Base-by-base conservation (phyloP, 495 filamentous ascomycete genomes). In the Podospora didyma region DNA sequence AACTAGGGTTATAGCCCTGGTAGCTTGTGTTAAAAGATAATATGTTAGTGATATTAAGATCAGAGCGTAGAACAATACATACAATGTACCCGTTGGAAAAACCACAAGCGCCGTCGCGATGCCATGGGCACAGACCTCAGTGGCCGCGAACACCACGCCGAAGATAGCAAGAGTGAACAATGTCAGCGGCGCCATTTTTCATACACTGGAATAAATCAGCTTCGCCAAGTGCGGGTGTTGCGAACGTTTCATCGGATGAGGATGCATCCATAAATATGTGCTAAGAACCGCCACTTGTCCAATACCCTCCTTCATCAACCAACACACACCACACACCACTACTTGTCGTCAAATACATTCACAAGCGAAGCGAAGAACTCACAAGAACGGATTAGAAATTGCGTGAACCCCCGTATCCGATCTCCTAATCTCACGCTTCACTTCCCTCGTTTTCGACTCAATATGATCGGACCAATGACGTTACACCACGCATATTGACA, bases 1-100 rank as follows among this genome's bases (percentile, higher is more conserved):
- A 67, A 19, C 56, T 65, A 17, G 64, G 64, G 37, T 67, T 65
- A 26, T 67, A 69, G n/a, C 64, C 64, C 54, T 63, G 51, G 26
- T 64, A 69, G 45, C 67, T 69, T 37, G 34, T 10, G 34, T 7
- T 16, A 14, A 17, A 14, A 10, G 5, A 14, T n/a, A 14, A 17
- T 16, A 9, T 17, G n/a, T 42, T 31, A 9, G 39, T 42, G 9
- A 42, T 42, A 14, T 42, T 14, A 16, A 9, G 4, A 5, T 42
- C n/a, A 17, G 14, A 17, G 9, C 14, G 39, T 16, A 14, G 39
- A 42, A 48, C 45, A 12, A 20, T 26, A 7, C 64, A 54, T 64
- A 70, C 67, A 66, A 68, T 17, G 62, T 68, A 14, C 62, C 59
- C 17, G 42, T 54, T 19, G 58, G 58, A 19, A 60, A 64, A 37